Conservation (phyloP, 257 asterid genomes). For the Forsythia viridissima region DNA sequence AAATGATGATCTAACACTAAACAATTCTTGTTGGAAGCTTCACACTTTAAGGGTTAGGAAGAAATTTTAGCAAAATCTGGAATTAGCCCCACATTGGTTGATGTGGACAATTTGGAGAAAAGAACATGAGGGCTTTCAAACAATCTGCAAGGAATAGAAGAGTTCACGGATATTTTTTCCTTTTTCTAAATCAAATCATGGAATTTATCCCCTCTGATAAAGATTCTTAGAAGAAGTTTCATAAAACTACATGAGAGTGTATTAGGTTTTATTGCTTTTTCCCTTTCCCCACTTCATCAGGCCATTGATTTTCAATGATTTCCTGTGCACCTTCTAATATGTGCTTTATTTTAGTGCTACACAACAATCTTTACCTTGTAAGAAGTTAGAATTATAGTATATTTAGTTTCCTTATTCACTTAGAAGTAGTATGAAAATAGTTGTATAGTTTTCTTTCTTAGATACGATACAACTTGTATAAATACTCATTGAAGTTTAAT, state of each 20-base stretch:
- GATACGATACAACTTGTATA: too few species aligned
- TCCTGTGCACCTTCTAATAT: neutral
- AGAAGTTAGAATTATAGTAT: too few species aligned
- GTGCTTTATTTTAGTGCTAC: neutral
- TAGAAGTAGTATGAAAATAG: too few species aligned
- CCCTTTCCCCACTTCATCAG: neutral
- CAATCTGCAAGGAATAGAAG: neutral
- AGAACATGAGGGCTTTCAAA: neutral
- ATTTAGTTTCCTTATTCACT: too few species aligned
- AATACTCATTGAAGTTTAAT: too few species aligned
- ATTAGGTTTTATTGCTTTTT: neutral
- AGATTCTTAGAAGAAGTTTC: neutral
- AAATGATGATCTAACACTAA: neutral
- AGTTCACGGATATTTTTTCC: neutral
- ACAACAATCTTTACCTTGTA: neutral
- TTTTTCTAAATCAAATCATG: neutral
- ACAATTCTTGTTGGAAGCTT: neutral
- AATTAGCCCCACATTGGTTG: neutral
- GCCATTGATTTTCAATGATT: neutral
- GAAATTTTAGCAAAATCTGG: neutral
- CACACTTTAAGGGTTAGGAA: neutral
- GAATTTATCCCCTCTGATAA: neutral
- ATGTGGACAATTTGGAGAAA: neutral
- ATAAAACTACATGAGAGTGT: neutral
- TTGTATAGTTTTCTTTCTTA: too few species aligned